Evolutionary conservation across 805 yeast species (phyloP).

Genomic region (Sugiyamaella valdiviana): DNA sequence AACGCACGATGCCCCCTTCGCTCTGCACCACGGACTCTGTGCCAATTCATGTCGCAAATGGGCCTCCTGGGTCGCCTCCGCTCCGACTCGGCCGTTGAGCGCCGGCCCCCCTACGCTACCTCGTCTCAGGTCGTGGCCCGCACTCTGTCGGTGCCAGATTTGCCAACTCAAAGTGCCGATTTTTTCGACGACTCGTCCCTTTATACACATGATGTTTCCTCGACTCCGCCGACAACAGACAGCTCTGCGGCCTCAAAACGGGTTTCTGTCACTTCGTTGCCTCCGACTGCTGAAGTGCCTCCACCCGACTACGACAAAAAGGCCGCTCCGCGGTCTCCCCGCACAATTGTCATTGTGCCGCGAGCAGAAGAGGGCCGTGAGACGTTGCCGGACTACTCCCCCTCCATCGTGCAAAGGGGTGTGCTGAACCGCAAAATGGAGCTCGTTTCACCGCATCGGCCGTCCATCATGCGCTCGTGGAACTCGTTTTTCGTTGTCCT

Average conservation of each 20-base stretch:
- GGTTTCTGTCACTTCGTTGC: no score
- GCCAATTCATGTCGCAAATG: no score
- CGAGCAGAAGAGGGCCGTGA: constrained; percentile 34
- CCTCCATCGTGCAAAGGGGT: constrained; percentile 59
- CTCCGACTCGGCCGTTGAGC: constrained; percentile 10
- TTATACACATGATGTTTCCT: background rate
- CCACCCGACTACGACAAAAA: constrained; percentile 36
- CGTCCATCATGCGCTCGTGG: constrained; percentile 67
- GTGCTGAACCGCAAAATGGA: constrained; percentile 61
- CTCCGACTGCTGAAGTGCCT: background rate
- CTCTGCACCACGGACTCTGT: background rate
- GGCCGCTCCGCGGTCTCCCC: constrained; percentile 37
- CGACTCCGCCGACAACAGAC: background rate
- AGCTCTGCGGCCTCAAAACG: no score
- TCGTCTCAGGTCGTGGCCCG: constrained; percentile 11
- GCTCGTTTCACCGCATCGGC: constrained; percentile 71
- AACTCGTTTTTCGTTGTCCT: constrained; percentile 59
- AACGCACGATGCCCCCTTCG: background rate
- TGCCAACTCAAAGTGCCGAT: no score
- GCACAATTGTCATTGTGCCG: constrained; percentile 29
- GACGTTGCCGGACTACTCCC: constrained; percentile 55
- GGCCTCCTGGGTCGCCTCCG: constrained; percentile 10
- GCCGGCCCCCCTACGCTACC: constrained; percentile 8
- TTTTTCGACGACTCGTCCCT: background rate
- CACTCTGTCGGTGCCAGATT: constrained; percentile 12